Evolutionary conservation across 225 moss, liverwort and hornwort genomes (phyloP).

Genomic region (Anthoceros angustus): DNA sequence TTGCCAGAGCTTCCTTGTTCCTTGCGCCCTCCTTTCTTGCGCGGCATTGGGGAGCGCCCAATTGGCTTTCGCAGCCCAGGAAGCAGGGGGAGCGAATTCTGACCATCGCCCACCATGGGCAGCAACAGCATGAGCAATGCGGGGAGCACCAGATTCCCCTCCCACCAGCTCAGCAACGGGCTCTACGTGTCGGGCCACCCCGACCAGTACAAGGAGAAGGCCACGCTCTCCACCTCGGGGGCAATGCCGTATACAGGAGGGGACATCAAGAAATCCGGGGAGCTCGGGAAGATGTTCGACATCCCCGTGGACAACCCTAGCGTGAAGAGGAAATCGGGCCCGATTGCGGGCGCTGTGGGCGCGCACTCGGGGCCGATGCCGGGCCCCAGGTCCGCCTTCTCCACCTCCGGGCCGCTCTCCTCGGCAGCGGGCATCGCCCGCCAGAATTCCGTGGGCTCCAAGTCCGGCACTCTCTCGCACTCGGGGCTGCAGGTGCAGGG

Average conservation of each 20-base stretch:
- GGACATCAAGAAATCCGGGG: slow-evolving; percentile 81
- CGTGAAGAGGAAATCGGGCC: slow-evolving; percentile 10
- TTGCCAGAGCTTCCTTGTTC: too few relatives aligned
- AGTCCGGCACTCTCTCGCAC: slow-evolving; percentile 27
- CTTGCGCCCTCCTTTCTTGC: too few relatives aligned
- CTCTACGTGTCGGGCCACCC: slow-evolving; percentile 80
- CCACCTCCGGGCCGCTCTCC: slow-evolving; percentile 23
- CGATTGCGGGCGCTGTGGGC: slow-evolving; percentile 18
- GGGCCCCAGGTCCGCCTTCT: slow-evolving; percentile 23
- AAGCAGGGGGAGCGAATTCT: too few relatives aligned
- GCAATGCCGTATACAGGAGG: slow-evolving; percentile 97
- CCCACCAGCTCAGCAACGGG: slow-evolving; percentile 89
- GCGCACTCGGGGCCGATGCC: slow-evolving; percentile 42
- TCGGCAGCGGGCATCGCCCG: neutral
- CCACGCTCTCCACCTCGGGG: slow-evolving; percentile 48
- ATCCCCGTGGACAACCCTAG: slow-evolving; percentile 31
- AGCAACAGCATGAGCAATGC: slow-evolving; percentile 10
- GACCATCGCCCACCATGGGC: neutral
- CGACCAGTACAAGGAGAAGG: slow-evolving; percentile 59
- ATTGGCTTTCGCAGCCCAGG: too few relatives aligned
- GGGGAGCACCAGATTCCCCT: slow-evolving; percentile 24
- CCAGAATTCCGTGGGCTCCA: slow-evolving; percentile 17
- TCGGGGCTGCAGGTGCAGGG: slow-evolving; percentile 5
- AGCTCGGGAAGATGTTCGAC: slow-evolving; percentile 88
- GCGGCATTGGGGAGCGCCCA: too few relatives aligned